Evolutionary conservation across 2,329 filamentous ascomycete genomes (phyloP).

Genomic region (Talaromyces marneffei): DNA sequence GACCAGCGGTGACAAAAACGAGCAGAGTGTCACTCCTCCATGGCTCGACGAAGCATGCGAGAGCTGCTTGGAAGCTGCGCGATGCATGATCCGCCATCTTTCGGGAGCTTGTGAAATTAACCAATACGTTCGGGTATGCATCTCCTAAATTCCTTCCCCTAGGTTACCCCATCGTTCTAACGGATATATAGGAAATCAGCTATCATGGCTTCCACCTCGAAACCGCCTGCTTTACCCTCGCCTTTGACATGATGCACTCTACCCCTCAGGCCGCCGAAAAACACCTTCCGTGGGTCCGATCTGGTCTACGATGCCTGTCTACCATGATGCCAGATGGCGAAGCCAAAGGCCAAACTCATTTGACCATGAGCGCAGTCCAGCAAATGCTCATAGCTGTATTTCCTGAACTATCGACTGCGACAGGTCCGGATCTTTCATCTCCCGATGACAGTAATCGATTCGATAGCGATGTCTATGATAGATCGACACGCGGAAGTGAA

Average conservation of each 20-base stretch:
- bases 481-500: neutral
- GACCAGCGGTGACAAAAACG: constrained; percentile 16
- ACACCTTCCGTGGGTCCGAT: constrained; percentile 41
- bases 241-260: constrained; percentile 42
- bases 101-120: constrained; percentile 38
- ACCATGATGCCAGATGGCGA: constrained; percentile 31
- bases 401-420: constrained; percentile 27
- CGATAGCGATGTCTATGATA: neutral
- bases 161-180: neutral
- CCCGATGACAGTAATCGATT: neutral
- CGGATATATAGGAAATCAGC: constrained; percentile 34
- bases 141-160: neutral
- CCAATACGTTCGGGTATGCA: constrained; percentile 35
- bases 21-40: constrained; percentile 23
- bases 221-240: constrained; percentile 38
- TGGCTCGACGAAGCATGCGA: constrained; percentile 45
- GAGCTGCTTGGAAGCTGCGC: constrained; percentile 38
- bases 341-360: constrained; percentile 16
- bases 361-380: constrained; percentile 28
- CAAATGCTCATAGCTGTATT: constrained; percentile 28
- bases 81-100: constrained; percentile 38
- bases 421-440: constrained; percentile 8
- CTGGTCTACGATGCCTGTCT: constrained; percentile 32
- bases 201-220: constrained; percentile 43
- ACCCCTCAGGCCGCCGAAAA: constrained; percentile 27